Percentiles rank a stretch among this genome's conserved stretches.
phyloP scores from a whole-genome alignment of 306 rosid species.

The Prunus kanzakura region DNA sequence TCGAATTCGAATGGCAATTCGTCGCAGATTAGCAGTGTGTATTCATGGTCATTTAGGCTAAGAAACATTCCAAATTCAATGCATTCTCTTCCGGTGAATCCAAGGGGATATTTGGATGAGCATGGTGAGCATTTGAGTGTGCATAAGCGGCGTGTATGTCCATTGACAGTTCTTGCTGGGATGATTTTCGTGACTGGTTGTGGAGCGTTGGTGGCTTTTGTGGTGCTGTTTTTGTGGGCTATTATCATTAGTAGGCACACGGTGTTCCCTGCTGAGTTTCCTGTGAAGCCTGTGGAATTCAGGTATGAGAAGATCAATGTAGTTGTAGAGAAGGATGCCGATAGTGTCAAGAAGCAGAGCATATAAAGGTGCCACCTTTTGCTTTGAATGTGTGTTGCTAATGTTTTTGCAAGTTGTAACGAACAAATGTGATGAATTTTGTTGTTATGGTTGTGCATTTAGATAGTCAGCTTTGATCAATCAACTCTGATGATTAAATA shows the following conservation, averaged over 20 bases:
- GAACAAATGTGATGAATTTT: neutral
- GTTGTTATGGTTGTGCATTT: neutral
- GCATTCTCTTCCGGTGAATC: slow-evolving; percentile 59
- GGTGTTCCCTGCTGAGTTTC: slow-evolving; percentile 25
- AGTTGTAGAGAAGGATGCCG: slow-evolving; percentile 45
- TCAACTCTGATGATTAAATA: neutral
- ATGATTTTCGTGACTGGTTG: slow-evolving; percentile 58
- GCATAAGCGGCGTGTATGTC: slow-evolving; percentile 8
- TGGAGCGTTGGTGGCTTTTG: slow-evolving; percentile 50
- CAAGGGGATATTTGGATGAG: slow-evolving; percentile 17
- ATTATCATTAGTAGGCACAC: slow-evolving; percentile 32
- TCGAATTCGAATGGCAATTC: slow-evolving; percentile 41
- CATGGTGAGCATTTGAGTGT: neutral
- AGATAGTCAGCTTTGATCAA: slow-evolving; percentile 1
- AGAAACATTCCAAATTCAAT: slow-evolving; percentile 27
- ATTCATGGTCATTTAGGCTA: slow-evolving; percentile 51
- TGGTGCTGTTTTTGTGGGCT: slow-evolving; percentile 59
- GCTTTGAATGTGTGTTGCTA: neutral
- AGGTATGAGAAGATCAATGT: slow-evolving; percentile 67
- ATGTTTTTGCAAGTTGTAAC: neutral
- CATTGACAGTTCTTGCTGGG: slow-evolving; percentile 51
- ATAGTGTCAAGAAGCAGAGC: slow-evolving; percentile 8
- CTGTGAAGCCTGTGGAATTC: slow-evolving; percentile 32
- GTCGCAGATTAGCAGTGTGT: slow-evolving; percentile 42
- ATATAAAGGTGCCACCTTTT: slow-evolving; percentile 7